Conservation (phyloP, 495 filamentous ascomycete genomes). For the Daldinia grandis region DNA sequence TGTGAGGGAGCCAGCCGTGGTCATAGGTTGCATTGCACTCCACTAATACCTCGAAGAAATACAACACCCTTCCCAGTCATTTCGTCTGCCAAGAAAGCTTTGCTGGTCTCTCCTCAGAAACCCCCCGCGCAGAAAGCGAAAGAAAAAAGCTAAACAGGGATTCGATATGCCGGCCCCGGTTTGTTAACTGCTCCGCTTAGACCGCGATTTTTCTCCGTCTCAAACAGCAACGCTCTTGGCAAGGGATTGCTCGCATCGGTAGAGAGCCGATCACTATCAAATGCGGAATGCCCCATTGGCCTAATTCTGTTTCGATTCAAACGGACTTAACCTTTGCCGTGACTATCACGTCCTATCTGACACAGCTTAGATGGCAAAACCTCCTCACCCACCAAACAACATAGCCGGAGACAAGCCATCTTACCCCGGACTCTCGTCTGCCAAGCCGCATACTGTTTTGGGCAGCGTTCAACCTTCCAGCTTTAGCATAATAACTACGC, state of each 20-base stretch:
- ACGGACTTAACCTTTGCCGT: conserved; percentile 24
- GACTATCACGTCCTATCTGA: conserved; percentile 32
- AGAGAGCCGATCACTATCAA: conserved; percentile 31
- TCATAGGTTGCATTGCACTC: conserved; percentile 23
- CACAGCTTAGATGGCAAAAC: conserved; percentile 19
- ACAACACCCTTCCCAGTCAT: conserved; percentile 8
- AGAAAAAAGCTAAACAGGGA: conserved; percentile 19
- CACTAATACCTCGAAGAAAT: conserved; percentile 20
- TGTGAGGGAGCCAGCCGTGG: conserved; percentile 39
- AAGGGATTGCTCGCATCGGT: conserved; percentile 15
- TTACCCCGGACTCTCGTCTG: conserved; percentile 36
- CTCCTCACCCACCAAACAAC: conserved; percentile 5
- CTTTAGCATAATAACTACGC: conserved; percentile 3
- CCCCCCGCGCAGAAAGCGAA: neutral
- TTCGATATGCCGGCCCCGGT: conserved; percentile 25
- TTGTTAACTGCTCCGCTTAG: conserved; percentile 25
- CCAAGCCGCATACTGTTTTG: conserved; percentile 33
- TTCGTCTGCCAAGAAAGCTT: conserved; percentile 4
- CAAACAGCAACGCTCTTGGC: conserved; percentile 36
- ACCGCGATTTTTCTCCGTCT: conserved; percentile 31
- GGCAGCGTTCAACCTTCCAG: conserved; percentile 12
- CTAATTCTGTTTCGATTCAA: conserved; percentile 39
- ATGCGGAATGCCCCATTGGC: conserved; percentile 28
- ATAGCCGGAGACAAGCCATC: neutral
- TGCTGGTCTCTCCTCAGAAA: neutral